Evolutionary conservation across 1,284 basidiomycete genomes (phyloP).

Genomic region (Tetrapyrgos nigripes): DNA sequence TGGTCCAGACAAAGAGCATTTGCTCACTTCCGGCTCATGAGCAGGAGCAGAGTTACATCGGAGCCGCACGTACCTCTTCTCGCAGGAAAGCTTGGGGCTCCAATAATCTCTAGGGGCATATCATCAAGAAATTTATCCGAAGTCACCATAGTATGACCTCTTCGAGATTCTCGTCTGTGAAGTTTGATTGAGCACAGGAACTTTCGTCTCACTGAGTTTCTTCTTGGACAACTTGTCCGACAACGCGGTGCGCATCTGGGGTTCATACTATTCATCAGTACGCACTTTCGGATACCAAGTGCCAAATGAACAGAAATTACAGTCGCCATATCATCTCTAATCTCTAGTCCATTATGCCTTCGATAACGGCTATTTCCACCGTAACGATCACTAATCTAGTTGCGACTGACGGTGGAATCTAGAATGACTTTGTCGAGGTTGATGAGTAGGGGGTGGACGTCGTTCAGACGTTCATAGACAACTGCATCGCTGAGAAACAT

Average conservation of each 20-base stretch:
- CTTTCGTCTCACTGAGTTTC: slow-evolving; percentile 24
- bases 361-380: slow-evolving; percentile 40
- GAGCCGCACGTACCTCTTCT: slow-evolving; percentile 21
- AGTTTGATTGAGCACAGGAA: slow-evolving; percentile 25
- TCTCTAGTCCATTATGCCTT: no score
- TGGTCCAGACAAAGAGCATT: slow-evolving; percentile 31
- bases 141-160: no score
- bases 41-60: background rate
- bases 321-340: background rate
- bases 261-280: background rate
- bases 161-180: slow-evolving; percentile 16
- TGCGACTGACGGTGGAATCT: slow-evolving; percentile 27
- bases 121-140: background rate
- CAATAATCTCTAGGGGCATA: background rate
- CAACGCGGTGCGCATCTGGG: background rate
- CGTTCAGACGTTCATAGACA: no score
- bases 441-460: background rate
- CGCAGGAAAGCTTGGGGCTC: slow-evolving; percentile 8
- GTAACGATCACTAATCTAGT: slow-evolving; percentile 36
- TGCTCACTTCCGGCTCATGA: no score
- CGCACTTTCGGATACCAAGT: background rate
- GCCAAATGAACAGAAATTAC: background rate
- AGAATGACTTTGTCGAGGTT: slow-evolving; percentile 10
- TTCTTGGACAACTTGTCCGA: slow-evolving; percentile 10
- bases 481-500: no score